A percentile compares a stretch with the other conserved stretches of the same genome.
Conservation (phyloP, 2,329 filamentous ascomycete genomes). For the Scleromitrula shiraiana region DNA sequence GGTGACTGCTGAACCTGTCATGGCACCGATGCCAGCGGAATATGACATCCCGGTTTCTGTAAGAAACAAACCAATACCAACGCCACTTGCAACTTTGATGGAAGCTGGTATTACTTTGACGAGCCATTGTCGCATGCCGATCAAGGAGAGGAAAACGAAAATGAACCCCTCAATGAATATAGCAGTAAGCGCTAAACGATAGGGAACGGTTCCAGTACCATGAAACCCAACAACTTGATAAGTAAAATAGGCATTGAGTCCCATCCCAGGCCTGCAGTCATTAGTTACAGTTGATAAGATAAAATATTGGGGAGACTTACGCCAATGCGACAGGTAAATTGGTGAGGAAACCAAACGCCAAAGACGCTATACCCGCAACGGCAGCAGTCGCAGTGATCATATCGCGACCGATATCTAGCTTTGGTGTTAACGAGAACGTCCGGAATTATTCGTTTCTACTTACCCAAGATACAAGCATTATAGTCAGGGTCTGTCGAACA, state of each 20-base stretch:
- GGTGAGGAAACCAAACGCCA: conserved; percentile 71
- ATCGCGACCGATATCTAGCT: conserved; percentile 37
- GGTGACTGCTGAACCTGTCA: conserved; percentile 61
- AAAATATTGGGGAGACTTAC: conserved; percentile 38
- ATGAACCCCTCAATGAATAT: conserved; percentile 59
- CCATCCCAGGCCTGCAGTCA: conserved; percentile 51
- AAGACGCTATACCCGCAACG: conserved; percentile 64
- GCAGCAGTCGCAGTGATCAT: conserved; percentile 79
- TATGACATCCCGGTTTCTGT: conserved; percentile 64
- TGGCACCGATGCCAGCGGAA: conserved; percentile 66
- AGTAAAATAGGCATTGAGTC: conserved; percentile 59
- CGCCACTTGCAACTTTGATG: conserved; percentile 57
- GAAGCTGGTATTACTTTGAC: conserved; percentile 57
- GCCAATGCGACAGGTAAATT: conserved; percentile 72
- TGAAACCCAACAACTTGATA: conserved; percentile 58
- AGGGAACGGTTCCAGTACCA: conserved; percentile 48
- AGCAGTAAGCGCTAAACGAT: conserved; percentile 52
- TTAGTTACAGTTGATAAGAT: not conserved
- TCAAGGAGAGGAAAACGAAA: conserved; percentile 55
- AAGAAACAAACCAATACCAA: conserved; percentile 57
- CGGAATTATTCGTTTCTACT: not conserved
- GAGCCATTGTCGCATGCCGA: conserved; percentile 66
- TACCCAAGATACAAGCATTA: conserved; percentile 34
- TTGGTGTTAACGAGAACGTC: not conserved
- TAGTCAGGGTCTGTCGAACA: conserved; percentile 33